phyloP scores from a whole-genome alignment of 2,329 filamentous ascomycete genomes.

The Setomelanomma holmii region DNA sequence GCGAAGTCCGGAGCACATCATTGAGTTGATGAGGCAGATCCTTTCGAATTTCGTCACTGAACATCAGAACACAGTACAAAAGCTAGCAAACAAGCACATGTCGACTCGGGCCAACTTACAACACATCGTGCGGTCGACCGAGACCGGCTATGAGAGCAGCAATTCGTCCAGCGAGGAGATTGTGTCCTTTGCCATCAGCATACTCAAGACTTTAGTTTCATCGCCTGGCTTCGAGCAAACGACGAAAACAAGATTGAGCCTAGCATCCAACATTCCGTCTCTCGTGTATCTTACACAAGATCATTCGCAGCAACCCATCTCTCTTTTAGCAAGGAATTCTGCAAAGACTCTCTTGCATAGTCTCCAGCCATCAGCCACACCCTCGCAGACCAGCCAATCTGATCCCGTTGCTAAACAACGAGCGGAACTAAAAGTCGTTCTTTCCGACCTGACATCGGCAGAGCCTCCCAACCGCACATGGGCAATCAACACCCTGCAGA shows the following conservation, averaged over 20 bases:
- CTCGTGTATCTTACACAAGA: slow-evolving; percentile 34
- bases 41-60: slow-evolving; percentile 55
- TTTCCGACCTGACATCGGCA: slow-evolving; percentile 40
- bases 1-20: slow-evolving; percentile 67
- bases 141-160: neutral
- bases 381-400: slow-evolving; percentile 37
- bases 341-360: slow-evolving; percentile 57
- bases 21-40: slow-evolving; percentile 69
- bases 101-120: slow-evolving; percentile 35
- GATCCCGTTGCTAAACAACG: slow-evolving; percentile 59
- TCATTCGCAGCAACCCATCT: slow-evolving; percentile 9
- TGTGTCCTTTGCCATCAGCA: slow-evolving; percentile 50
- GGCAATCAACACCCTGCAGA: slow-evolving; percentile 40
- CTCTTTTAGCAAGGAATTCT: slow-evolving; percentile 32
- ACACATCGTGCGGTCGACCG: slow-evolving; percentile 24
- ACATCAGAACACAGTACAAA: slow-evolving; percentile 53
- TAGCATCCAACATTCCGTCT: slow-evolving; percentile 16
- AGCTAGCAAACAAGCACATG: slow-evolving; percentile 15
- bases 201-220: slow-evolving; percentile 47
- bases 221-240: slow-evolving; percentile 45
- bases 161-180: slow-evolving; percentile 46
- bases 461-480: slow-evolving; percentile 48
- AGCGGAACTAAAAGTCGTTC: slow-evolving; percentile 25
- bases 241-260: slow-evolving; percentile 20
- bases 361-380: slow-evolving; percentile 61